Conservation (phyloP, 495 filamentous ascomycete genomes). For the Schizothecium vesticola region DNA sequence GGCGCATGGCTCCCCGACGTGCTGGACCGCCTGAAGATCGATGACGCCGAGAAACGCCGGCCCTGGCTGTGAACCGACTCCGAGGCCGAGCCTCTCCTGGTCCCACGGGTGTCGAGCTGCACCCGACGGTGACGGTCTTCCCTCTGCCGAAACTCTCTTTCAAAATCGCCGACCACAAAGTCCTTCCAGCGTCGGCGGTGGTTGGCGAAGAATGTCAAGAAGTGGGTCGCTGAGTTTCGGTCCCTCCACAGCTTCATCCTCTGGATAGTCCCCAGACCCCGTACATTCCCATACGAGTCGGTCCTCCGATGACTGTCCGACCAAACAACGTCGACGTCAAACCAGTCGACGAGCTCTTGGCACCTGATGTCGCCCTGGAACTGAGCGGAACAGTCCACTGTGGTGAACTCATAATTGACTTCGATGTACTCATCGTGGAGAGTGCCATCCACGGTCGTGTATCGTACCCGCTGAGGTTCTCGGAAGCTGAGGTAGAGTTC, state of each 20-base stretch:
- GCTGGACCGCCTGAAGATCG: slow-evolving; percentile 20
- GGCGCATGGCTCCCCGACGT: background rate
- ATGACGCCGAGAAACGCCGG: slow-evolving; percentile 26
- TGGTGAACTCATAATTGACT: slow-evolving; percentile 36
- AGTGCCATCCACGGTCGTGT: slow-evolving; percentile 26
- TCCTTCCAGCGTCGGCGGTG: slow-evolving; percentile 32
- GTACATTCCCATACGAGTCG: slow-evolving; percentile 31
- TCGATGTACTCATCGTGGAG: slow-evolving; percentile 31
- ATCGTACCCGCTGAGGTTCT: slow-evolving; percentile 31
- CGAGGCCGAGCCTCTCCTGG: slow-evolving; percentile 26
- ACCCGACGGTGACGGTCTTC: slow-evolving; percentile 30
- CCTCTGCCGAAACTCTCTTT: slow-evolving; percentile 24
- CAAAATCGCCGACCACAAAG: slow-evolving; percentile 29
- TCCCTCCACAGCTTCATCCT: slow-evolving; percentile 36
- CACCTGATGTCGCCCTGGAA: slow-evolving; percentile 31
- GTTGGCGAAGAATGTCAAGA: slow-evolving; percentile 32
- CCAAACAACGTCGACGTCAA: slow-evolving; percentile 35
- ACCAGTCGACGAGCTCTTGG: slow-evolving; percentile 33
- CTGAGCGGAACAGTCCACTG: slow-evolving; percentile 28
- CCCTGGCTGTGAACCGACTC: slow-evolving; percentile 16
- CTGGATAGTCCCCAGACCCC: slow-evolving; percentile 33
- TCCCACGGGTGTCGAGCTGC: slow-evolving; percentile 24
- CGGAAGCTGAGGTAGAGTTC: slow-evolving; percentile 32
- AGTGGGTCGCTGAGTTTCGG: slow-evolving; percentile 30
- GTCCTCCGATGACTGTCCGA: slow-evolving; percentile 30